A percentile compares a stretch with the other conserved stretches of the same genome.
Evolutionary conservation across 2,329 filamentous ascomycete species (phyloP).

Genomic region (Ophiocordyceps camponoti-saundersi): DNA sequence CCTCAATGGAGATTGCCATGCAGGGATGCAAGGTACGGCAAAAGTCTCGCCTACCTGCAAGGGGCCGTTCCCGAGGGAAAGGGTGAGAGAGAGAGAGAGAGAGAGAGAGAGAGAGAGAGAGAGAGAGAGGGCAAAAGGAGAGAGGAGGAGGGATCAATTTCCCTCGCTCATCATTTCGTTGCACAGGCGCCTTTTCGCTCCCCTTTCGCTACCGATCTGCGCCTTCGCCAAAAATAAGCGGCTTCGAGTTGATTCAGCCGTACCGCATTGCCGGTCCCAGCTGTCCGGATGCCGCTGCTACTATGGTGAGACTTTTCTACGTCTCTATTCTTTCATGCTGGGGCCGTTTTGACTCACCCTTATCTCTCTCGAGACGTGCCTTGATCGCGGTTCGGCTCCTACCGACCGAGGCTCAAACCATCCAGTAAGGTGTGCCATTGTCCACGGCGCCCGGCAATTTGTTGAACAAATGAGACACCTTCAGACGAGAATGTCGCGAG

Average conservation of each 20-base stretch:
- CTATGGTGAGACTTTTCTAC: neutral
- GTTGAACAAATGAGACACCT: neutral
- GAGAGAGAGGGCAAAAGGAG: too few species aligned
- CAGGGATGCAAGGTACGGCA: neutral
- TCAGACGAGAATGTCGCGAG: neutral
- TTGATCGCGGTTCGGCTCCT: too few species aligned
- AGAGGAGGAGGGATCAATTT: too few species aligned
- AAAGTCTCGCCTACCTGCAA: neutral
- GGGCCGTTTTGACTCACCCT: too few species aligned
- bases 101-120: too few species aligned
- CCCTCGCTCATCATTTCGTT: neutral
- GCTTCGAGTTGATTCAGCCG: neutral
- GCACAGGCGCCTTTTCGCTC: neutral
- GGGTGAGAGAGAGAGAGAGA: too few species aligned
- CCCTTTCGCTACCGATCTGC: neutral
- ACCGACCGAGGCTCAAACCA: too few species aligned
- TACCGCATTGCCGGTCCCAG: neutral
- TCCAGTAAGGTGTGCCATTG: too few species aligned
- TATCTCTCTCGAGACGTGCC: too few species aligned
- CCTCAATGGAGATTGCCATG: neutral
- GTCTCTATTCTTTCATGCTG: too few species aligned
- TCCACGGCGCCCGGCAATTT: neutral
- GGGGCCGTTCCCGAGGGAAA: neutral
- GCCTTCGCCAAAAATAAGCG: neutral
- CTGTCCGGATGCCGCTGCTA: neutral